These are phyloP conservation scores for Diversispora eburnea DNA, from an alignment of 192 early-diverging fungal species.

Conservation along the genomic window DNA sequence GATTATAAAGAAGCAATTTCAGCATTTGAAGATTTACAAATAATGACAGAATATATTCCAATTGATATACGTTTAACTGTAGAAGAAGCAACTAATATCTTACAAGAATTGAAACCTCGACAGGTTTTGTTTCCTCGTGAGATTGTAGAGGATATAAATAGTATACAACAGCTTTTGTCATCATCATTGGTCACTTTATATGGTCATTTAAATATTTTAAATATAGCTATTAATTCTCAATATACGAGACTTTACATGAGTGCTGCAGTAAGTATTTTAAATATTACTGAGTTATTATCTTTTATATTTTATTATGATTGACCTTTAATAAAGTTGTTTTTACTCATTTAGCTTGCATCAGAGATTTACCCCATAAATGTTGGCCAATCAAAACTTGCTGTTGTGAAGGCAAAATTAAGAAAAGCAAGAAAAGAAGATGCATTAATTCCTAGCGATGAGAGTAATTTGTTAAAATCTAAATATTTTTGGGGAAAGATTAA, in stretches of 20 bases:
- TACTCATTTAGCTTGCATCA: constrained; percentile 15
- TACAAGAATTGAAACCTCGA: constrained; percentile 34
- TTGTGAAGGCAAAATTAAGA: background rate
- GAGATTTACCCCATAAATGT: background rate
- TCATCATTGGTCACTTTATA: background rate
- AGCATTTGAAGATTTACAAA: constrained; percentile 38
- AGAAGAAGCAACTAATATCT: constrained; percentile 34
- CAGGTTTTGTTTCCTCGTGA: constrained; percentile 33
- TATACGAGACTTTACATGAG: background rate
- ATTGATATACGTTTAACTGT: constrained; percentile 39
- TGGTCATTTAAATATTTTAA: constrained; percentile 7
- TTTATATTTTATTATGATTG: background rate
- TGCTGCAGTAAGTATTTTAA: constrained; percentile 2
- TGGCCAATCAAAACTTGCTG: background rate
- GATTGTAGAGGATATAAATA: background rate
- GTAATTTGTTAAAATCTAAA: background rate
- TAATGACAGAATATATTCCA: constrained; percentile 31
- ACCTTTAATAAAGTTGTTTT: background rate
- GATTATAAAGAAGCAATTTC: constrained; percentile 34
- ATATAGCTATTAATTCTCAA: constrained; percentile 14
- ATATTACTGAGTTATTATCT: background rate
- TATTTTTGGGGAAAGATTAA: background rate
- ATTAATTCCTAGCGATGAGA: background rate
- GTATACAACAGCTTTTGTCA: background rate
- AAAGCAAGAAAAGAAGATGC: background rate